phyloP scores from a whole-genome alignment of 2,329 filamentous ascomycete species.

The Truncatella angustata region DNA sequence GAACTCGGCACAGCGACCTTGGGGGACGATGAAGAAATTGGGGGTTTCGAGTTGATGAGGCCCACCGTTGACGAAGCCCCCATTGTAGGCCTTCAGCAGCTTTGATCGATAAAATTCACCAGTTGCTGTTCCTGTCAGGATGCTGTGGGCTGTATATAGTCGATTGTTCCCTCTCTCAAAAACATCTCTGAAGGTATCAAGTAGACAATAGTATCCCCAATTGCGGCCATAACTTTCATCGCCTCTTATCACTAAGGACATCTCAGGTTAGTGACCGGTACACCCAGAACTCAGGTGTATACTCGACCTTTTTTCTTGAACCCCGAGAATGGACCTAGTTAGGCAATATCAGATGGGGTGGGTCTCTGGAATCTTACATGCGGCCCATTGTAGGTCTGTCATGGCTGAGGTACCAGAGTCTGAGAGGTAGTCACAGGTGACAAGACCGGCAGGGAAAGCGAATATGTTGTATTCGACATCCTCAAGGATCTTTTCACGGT shows the following conservation, averaged over 20 bases:
- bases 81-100: slow-evolving; percentile 11
- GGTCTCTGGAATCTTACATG: too few relatives aligned
- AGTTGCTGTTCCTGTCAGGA: slow-evolving; percentile 12
- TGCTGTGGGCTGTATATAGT: not conserved
- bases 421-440: slow-evolving; percentile 22
- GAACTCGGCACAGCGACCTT: slow-evolving; percentile 21
- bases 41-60: slow-evolving; percentile 15
- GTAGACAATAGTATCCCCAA: slow-evolving; percentile 23
- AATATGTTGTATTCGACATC: slow-evolving; percentile 5
- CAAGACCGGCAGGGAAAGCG: slow-evolving; percentile 14
- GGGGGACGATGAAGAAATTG: slow-evolving; percentile 23
- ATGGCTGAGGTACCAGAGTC: slow-evolving; percentile 26
- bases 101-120: slow-evolving; percentile 12
- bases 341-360: too few relatives aligned
- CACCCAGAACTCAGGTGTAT: too few relatives aligned
- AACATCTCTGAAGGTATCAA: slow-evolving; percentile 22
- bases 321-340: too few relatives aligned
- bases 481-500: not conserved
- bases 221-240: slow-evolving; percentile 27
- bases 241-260: too few relatives aligned
- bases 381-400: slow-evolving; percentile 25
- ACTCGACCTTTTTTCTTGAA: too few relatives aligned
- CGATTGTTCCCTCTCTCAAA: slow-evolving; percentile 19
- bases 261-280: too few relatives aligned
- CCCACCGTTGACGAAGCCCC: slow-evolving; percentile 21